Conservation (phyloP, 805 yeast species). For the Barnettozyma californica region DNA sequence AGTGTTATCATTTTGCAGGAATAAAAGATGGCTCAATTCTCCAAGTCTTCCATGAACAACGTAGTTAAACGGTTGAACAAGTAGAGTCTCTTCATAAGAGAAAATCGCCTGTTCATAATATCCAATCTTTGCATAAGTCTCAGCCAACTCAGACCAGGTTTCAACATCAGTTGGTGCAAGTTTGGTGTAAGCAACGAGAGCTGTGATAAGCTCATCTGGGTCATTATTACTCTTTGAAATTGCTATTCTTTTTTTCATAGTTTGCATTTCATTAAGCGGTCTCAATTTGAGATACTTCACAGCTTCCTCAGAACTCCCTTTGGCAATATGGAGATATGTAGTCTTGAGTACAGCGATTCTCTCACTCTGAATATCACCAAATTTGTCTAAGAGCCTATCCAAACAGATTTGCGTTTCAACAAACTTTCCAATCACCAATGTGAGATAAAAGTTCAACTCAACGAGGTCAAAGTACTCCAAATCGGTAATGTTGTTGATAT, state of each 20-base stretch:
- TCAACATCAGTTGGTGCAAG: conserved; percentile 70
- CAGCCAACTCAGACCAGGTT: conserved; percentile 73
- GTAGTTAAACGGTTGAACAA: conserved; percentile 66
- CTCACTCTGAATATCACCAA: conserved; percentile 51
- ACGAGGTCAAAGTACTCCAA: conserved; percentile 49
- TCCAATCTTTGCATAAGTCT: conserved; percentile 54
- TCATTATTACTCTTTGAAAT: conserved; percentile 10
- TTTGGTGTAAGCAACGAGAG: conserved; percentile 50
- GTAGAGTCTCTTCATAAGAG: conserved; percentile 64
- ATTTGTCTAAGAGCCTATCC: conserved; percentile 61
- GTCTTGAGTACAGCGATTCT: conserved; percentile 52
- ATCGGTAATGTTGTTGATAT: conserved; percentile 25
- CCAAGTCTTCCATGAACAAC: conserved; percentile 62
- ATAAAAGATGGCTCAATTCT: conserved; percentile 32
- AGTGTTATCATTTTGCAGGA: conserved; percentile 5
- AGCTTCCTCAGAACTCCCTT: conserved; percentile 32
- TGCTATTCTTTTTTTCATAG: conserved; percentile 23
- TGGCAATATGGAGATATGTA: conserved; percentile 51
- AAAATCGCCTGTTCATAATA: conserved; percentile 63
- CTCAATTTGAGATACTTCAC: conserved; percentile 31
- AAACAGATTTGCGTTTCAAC: conserved; percentile 63
- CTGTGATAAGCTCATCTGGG: conserved; percentile 41
- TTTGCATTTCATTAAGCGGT: conserved; percentile 16
- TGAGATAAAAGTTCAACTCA: conserved; percentile 68
- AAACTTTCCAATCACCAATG: conserved; percentile 59